Evolutionary conservation across 345 rosid genomes (phyloP).

Genomic region (Citrus trifoliata): DNA sequence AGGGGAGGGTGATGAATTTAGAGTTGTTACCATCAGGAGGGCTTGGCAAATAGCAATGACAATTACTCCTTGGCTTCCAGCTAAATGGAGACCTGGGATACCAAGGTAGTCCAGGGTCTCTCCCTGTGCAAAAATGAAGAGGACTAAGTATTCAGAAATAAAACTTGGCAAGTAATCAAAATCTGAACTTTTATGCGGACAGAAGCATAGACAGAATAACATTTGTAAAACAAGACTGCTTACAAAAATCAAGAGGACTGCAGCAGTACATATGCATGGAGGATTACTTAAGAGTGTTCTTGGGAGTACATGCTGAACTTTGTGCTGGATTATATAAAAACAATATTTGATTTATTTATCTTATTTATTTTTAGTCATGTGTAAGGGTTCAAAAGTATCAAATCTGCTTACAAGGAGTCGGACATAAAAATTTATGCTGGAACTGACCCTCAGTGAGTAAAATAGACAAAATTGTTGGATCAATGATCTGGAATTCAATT

Average conservation of each 20-base stretch:
- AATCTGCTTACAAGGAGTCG: background rate
- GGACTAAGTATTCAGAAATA: background rate
- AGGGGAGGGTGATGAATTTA: background rate
- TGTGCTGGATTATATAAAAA: background rate
- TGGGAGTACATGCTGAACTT: background rate
- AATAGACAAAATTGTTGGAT: background rate
- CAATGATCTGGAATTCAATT: background rate
- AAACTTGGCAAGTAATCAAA: background rate
- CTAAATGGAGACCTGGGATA: slow-evolving; percentile 87
- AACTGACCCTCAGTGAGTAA: background rate
- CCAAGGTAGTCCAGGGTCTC: slow-evolving; percentile 93
- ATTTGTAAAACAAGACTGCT: background rate
- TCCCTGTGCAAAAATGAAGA: slow-evolving; percentile 43
- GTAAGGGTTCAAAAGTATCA: background rate
- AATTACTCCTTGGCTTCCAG: slow-evolving; percentile 92
- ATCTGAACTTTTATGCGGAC: background rate
- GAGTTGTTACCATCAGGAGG: slow-evolving; percentile 66
- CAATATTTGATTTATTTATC: no score
- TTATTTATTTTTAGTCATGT: no score
- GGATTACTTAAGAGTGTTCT: background rate
- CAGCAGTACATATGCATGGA: background rate
- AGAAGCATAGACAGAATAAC: background rate
- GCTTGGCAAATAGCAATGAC: slow-evolving; percentile 88
- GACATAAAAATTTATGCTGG: background rate
- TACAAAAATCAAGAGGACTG: background rate